phyloP scores from a whole-genome alignment of 306 rosid species.

The Cicer arietinum region DNA sequence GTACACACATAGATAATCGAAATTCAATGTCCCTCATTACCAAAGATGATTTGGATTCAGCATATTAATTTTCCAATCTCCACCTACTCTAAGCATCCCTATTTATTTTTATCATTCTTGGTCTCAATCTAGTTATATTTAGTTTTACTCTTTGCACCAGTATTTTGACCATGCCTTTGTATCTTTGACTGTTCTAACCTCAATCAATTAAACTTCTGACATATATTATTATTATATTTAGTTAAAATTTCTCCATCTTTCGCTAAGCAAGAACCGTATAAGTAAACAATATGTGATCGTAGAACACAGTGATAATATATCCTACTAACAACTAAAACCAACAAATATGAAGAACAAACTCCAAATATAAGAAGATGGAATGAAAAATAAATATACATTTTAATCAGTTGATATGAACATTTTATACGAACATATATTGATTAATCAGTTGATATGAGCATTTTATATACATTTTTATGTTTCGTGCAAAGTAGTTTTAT shows the following conservation, averaged over 20 bases:
- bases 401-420: not conserved
- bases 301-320: not conserved
- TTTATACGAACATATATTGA: not conserved
- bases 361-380: conserved; percentile 5
- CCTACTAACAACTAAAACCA: not conserved
- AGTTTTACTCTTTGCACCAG: not conserved
- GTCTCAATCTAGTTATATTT: conserved; percentile 11
- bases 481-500: too few species aligned
- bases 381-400: too few species aligned
- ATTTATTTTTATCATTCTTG: conserved; percentile 18
- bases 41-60: conserved; percentile 13
- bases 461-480: not conserved
- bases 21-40: not conserved
- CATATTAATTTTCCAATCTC: conserved; percentile 26
- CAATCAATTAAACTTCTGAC: not conserved
- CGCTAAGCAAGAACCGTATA: conserved; percentile 10
- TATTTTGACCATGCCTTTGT: conserved; percentile 7
- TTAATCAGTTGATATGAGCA: not conserved
- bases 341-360: not conserved
- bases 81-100: conserved; percentile 1
- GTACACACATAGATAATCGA: not conserved
- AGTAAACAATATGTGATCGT: conserved; percentile 4
- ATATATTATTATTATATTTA: not conserved
- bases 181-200: conserved; percentile 1
- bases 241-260: conserved; percentile 14